These are phyloP conservation scores for Macrotyloma uniflorum DNA, from an alignment of 306 rosid species.

Conservation along the genomic window DNA sequence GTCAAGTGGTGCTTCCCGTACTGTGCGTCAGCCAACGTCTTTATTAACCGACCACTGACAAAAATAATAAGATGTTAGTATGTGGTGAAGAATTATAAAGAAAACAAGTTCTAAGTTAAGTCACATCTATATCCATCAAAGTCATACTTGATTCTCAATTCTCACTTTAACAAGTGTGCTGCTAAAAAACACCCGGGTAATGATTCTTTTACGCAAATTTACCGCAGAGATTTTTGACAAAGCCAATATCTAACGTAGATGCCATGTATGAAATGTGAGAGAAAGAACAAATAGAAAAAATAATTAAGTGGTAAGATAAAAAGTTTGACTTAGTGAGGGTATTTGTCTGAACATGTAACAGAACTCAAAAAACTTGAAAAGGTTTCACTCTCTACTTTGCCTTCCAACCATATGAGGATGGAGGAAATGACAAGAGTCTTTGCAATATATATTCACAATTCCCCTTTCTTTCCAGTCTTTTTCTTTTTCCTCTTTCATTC, in stretches of 20 bases:
- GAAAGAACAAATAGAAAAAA: not conserved
- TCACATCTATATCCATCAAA: slow-evolving; percentile 4
- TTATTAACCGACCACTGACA: slow-evolving; percentile 78
- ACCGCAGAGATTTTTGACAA: not conserved
- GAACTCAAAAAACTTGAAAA: not conserved
- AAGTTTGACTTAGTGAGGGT: not conserved
- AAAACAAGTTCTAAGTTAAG: not conserved
- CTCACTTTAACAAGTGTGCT: not conserved
- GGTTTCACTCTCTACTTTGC: not conserved
- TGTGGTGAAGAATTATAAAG: not conserved
- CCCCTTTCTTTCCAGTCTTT: not conserved
- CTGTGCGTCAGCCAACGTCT: slow-evolving; percentile 76
- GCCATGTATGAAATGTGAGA: not conserved
- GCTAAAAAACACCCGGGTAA: not conserved
- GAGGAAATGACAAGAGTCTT: not conserved
- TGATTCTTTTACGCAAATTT: not conserved
- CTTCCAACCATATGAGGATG: not conserved
- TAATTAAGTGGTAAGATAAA: not conserved
- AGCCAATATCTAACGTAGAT: not conserved
- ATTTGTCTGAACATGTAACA: not conserved
- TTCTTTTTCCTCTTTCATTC: not conserved
- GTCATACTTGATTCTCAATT: not conserved
- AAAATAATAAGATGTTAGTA: not conserved
- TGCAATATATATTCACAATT: not conserved
- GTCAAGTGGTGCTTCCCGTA: slow-evolving; percentile 83